These are phyloP conservation scores for Aspergillus glaucus DNA, from an alignment of 2,329 filamentous ascomycete species.

Conservation along the genomic window DNA sequence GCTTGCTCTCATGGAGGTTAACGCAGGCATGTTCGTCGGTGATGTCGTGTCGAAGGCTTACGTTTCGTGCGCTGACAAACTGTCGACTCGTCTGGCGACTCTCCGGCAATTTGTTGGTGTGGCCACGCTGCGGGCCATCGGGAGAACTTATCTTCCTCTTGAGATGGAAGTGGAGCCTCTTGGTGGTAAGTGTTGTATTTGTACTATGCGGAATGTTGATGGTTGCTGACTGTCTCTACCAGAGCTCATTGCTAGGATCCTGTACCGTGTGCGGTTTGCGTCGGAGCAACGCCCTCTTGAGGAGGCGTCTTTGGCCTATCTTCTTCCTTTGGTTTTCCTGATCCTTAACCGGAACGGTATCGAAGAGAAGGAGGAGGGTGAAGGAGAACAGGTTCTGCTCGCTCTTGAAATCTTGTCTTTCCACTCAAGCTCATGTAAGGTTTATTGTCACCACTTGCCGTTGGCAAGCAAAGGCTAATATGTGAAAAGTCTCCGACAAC, in stretches of 20 bases:
- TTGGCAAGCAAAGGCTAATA: background rate
- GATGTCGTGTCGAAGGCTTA: constrained; percentile 73
- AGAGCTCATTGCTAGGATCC: constrained; percentile 71
- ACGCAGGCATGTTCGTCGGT: constrained; percentile 74
- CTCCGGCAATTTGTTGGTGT: constrained; percentile 79
- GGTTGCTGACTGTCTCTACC: constrained; percentile 9
- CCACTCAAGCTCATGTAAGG: constrained; percentile 69
- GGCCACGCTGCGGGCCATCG: constrained; percentile 74
- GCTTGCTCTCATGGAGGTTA: constrained; percentile 63
- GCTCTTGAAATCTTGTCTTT: constrained; percentile 83
- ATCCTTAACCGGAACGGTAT: constrained; percentile 76
- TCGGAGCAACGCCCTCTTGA: constrained; percentile 95
- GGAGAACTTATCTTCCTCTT: constrained; percentile 64
- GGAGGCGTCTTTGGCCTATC: constrained; percentile 76
- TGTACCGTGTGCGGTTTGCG: constrained; percentile 85
- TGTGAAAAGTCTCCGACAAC: constrained; percentile 53
- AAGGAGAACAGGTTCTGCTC: constrained; percentile 82
- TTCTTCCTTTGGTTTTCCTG: constrained; percentile 72
- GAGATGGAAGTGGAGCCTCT: constrained; percentile 73
- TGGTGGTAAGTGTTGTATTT: constrained; percentile 46
- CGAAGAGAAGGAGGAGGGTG: constrained; percentile 61
- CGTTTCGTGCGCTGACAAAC: constrained; percentile 68
- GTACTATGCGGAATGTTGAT: background rate
- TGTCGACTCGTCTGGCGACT: constrained; percentile 66
- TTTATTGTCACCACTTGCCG: background rate